These are phyloP conservation scores for Jaapia argillacea DNA, from an alignment of 768 basidiomycete genomes.

Conservation along the genomic window DNA sequence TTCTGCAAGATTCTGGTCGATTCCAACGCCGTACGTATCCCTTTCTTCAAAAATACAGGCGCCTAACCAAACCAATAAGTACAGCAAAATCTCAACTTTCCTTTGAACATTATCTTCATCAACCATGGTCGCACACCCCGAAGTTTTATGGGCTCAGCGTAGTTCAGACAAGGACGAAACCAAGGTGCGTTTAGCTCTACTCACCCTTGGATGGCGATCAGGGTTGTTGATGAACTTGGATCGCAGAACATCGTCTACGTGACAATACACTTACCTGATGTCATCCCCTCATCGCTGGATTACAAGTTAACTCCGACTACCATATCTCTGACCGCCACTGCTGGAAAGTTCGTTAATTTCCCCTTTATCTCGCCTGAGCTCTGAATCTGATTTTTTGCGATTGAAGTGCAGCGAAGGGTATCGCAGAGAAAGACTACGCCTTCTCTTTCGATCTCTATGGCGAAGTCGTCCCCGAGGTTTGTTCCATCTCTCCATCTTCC, in stretches of 20 bases:
- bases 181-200: constrained; percentile 44
- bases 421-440: constrained; percentile 53
- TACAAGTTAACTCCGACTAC: constrained; percentile 47
- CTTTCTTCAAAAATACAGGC: too few relatives aligned
- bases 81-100: too few relatives aligned
- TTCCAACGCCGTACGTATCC: too few relatives aligned
- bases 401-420: constrained; percentile 26
- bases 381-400: neutral
- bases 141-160: constrained; percentile 93
- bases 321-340: constrained; percentile 55
- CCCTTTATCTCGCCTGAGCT: neutral
- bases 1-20: constrained; percentile 19
- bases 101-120: too few relatives aligned
- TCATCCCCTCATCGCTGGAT: constrained; percentile 44
- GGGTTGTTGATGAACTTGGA: too few relatives aligned
- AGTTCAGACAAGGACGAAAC: constrained; percentile 52
- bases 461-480: constrained; percentile 70
- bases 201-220: neutral
- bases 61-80: too few relatives aligned
- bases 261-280: constrained; percentile 77
- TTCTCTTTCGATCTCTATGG: constrained; percentile 71
- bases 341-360: constrained; percentile 56
- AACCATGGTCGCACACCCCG: constrained; percentile 55
- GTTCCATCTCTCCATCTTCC: constrained; percentile 8
- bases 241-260: constrained; percentile 82